Base-by-base conservation (phyloP, 163 green algal species). In the Prototheca stagnorum region DNA sequence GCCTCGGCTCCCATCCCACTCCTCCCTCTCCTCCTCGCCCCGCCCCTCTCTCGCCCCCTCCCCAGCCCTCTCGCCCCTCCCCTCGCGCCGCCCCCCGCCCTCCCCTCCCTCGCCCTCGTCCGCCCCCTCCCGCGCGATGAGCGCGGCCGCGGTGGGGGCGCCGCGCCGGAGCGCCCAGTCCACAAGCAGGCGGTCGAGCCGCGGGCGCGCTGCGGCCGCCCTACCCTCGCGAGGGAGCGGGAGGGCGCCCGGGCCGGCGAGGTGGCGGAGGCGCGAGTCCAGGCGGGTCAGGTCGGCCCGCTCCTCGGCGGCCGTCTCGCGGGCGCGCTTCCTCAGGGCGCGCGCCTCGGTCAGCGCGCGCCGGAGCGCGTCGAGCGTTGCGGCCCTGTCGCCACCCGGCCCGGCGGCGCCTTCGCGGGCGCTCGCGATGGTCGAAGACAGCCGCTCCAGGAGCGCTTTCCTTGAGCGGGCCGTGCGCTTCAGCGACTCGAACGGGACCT, bases 401-500 rank as follows among this genome's bases (percentile, higher is more conserved):
- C n/a, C n/a, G n/a, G n/a, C n/a, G n/a, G n/a, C n/a, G n/a, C n/a
- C n/a, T n/a, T n/a, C n/a, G n/a, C n/a, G n/a, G n/a, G n/a, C n/a
- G n/a, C n/a, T n/a, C n/a, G n/a, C n/a, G n/a, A n/a, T n/a, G n/a
- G n/a, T n/a, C n/a, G n/a, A n/a, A n/a, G n/a, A n/a, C n/a, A n/a
- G n/a, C n/a, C n/a, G n/a, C n/a, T n/a, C n/a, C n/a, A n/a, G n/a
- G n/a, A n/a, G n/a, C n/a, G n/a, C n/a, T n/a, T n/a, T n/a, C n/a
- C n/a, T n/a, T n/a, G 89, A 77, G 23, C 81, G 71, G 0, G 74
- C 74, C 2, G 66, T 74, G 5, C 74, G 64, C 43, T 78, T 81
- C 12, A 92, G 56, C 2, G 62, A 56, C 57, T 92, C 79, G 44
- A 77, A 85, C 0, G 80, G 80, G 16, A 91, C 80, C 50, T 74